phyloP scores from a whole-genome alignment of 257 asterid genomes.

The Coffea eugenioides region DNA sequence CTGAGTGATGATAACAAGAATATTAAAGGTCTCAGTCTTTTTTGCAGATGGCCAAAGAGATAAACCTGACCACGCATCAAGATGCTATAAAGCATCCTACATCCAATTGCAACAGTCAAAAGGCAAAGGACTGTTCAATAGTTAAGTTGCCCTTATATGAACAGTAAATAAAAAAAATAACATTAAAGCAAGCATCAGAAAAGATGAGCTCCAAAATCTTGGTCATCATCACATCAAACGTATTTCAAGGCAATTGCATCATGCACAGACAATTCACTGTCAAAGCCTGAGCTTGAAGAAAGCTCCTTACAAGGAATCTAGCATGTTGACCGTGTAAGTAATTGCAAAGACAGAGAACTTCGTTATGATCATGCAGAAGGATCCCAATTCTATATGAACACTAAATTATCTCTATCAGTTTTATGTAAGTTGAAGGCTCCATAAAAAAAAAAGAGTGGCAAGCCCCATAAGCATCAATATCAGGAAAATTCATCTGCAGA shows the following conservation, averaged over 20 bases:
- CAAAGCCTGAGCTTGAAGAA: background rate
- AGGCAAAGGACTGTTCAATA: background rate
- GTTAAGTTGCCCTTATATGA: background rate
- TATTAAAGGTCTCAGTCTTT: background rate
- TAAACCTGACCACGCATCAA: background rate
- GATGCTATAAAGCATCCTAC: background rate
- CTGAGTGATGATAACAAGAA: background rate
- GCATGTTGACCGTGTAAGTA: background rate
- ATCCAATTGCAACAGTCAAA: background rate
- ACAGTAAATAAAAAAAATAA: background rate
- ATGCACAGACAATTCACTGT: background rate
- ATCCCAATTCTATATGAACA: background rate
- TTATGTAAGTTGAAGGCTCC: background rate
- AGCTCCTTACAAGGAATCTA: too few species aligned
- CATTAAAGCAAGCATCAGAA: too few species aligned
- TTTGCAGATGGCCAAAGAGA: background rate
- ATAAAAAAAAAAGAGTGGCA: background rate
- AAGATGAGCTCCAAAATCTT: background rate
- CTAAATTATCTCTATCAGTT: background rate
- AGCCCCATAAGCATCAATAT: background rate
- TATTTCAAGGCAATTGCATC: too few species aligned
- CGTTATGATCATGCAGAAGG: background rate
- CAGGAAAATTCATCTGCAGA: background rate
- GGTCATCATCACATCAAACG: background rate
- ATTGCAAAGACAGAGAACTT: too few species aligned